Conservation (phyloP, 2,329 filamentous ascomycete species). For the Trichoderma hamatum region DNA sequence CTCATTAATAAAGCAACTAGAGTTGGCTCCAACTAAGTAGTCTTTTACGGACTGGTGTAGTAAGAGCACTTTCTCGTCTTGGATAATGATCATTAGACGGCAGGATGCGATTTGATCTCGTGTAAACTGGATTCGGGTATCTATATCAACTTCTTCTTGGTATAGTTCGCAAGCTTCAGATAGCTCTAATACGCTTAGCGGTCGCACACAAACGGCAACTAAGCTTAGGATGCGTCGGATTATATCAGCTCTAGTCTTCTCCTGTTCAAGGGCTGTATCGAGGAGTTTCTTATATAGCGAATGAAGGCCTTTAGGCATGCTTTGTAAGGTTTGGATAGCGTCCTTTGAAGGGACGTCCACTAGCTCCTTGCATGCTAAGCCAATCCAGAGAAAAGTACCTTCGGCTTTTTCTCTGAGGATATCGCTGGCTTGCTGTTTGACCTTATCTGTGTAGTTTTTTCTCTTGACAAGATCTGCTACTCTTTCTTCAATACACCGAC, state of each 20-base stretch:
- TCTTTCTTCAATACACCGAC: slow-evolving; percentile 30
- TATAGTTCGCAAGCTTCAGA: slow-evolving; percentile 27
- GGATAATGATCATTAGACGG: slow-evolving; percentile 29
- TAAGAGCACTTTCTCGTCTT: slow-evolving; percentile 28
- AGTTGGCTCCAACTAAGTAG: slow-evolving; percentile 22
- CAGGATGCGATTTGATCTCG: slow-evolving; percentile 27
- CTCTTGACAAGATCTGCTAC: slow-evolving; percentile 27
- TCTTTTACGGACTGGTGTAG: slow-evolving; percentile 31
- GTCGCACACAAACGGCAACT: slow-evolving; percentile 18
- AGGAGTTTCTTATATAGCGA: slow-evolving; percentile 29
- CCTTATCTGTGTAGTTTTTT: slow-evolving; percentile 30
- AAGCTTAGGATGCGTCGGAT: slow-evolving; percentile 26
- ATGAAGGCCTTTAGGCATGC: slow-evolving; percentile 31
- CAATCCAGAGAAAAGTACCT: slow-evolving; percentile 35
- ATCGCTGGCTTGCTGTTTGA: slow-evolving; percentile 27
- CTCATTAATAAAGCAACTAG: background rate
- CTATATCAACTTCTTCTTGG: slow-evolving; percentile 21
- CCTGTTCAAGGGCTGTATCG: slow-evolving; percentile 14
- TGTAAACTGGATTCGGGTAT: slow-evolving; percentile 27
- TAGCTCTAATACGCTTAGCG: slow-evolving; percentile 29
- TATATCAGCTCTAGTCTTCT: background rate
- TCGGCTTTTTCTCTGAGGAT: slow-evolving; percentile 32
- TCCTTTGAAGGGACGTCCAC: slow-evolving; percentile 30
- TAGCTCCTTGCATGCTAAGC: slow-evolving; percentile 32
- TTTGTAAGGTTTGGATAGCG: slow-evolving; percentile 29